Evolutionary conservation across 176 grass and related monocot species (phyloP), one percentile per base, ranked within the genome.

Genomic region (Puya raimondii): DNA sequence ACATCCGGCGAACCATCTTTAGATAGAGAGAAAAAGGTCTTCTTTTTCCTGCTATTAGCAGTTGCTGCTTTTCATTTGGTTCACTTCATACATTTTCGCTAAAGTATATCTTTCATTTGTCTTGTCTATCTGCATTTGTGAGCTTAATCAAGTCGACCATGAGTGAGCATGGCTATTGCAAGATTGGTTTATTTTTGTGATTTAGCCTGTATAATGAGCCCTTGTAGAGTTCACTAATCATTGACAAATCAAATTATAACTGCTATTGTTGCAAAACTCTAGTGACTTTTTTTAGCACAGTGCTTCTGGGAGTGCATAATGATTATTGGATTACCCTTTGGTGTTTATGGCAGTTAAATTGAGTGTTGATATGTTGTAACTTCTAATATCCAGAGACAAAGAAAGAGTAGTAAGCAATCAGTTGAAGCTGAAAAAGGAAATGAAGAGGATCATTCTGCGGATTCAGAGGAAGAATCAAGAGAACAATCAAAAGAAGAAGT

Each of bases 11-110:
- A 64, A 47, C 61, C 70, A 75, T 83, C 82, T 74, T 53, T 51
- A 61, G 75, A 77, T n/a, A 50, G 27, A 72, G 79, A 68, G 54
- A 74, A 15, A 6, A 79, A 92, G 89, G 89, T 92, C 10, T 64
- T 42, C 33, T 42, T 42, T 42, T 42, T 4, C 10, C 51, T 51
- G n/a, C 17, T 16, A 21, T 51, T 4, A 52, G 10, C 6, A 42
- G 16, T 58, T 29, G 17, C 1, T 47, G 11, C 69, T 17, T 8
- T 52, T 9, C 29, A 16, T 70, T 52, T 42, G 51, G 14, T 64
- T 47, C 33, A 27, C 12, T 26, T 81, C 33, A 29, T 48, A 33
- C 16, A 56, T 54, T 16, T 25, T 2, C 11, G 2, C 56, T 18
- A 25, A 42, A 42, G 0, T 42, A 42, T 6, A 6, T 42, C 4